Conservation (phyloP, 2,329 filamentous ascomycete genomes). For the Aureobasidium melanogenum region DNA sequence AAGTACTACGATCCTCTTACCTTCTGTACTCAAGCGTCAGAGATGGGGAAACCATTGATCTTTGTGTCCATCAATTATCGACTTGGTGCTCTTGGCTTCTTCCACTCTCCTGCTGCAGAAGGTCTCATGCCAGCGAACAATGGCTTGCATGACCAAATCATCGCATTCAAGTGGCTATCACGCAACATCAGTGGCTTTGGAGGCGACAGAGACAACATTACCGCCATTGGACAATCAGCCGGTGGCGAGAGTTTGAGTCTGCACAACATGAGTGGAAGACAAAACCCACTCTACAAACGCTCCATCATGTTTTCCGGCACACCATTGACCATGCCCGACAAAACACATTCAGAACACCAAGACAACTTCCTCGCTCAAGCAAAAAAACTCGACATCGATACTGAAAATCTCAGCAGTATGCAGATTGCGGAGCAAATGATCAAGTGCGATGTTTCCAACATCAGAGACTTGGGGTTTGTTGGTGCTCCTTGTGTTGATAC, state of each 20-base stretch:
- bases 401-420: not conserved
- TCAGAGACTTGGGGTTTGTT: constrained; percentile 12
- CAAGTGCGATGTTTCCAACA: constrained; percentile 8
- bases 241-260: constrained; percentile 16
- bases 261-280: constrained; percentile 10
- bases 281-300: constrained; percentile 12
- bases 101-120: constrained; percentile 10
- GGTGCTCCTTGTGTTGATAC: constrained; percentile 14
- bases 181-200: constrained; percentile 44
- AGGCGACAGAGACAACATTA: constrained; percentile 27
- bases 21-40: constrained; percentile 9
- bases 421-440: constrained; percentile 14
- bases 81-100: constrained; percentile 14
- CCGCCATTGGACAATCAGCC: constrained; percentile 15
- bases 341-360: constrained; percentile 13
- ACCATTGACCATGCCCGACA: constrained; percentile 15
- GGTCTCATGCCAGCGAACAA: constrained; percentile 31
- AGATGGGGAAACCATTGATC: not conserved
- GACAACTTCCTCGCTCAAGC: constrained; percentile 15
- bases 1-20: constrained; percentile 12
- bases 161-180: constrained; percentile 44
- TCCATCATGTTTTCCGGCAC: constrained; percentile 15
- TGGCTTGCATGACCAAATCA: constrained; percentile 46
- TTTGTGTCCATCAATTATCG: constrained; percentile 14
- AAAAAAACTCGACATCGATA: constrained; percentile 11